Percentiles rank a stretch among this genome's conserved stretches.
phyloP scores from a whole-genome alignment of 2,329 filamentous ascomycete species.

The Raffaelea ambrosiae region DNA sequence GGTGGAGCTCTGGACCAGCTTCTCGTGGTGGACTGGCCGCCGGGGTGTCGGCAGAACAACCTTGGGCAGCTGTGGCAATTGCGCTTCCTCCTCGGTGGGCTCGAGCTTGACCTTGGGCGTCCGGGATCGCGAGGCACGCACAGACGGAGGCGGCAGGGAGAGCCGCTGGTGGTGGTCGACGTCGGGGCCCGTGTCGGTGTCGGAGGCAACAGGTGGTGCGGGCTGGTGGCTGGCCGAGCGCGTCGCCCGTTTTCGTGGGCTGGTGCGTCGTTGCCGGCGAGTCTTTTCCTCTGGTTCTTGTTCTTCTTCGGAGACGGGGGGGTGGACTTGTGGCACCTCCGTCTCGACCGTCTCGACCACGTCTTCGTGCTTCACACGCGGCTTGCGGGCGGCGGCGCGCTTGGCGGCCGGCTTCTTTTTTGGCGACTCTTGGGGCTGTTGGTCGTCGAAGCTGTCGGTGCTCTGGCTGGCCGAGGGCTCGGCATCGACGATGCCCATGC shows the following conservation, averaged over 20 bases:
- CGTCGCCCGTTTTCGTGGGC: conserved; percentile 45
- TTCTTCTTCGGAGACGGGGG: conserved; percentile 11
- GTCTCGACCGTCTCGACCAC: conserved; percentile 44
- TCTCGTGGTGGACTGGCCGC: conserved; percentile 38
- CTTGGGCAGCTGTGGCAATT: no score
- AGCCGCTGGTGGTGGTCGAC: conserved; percentile 42
- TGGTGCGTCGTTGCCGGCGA: conserved; percentile 27
- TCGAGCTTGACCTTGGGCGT: conserved; percentile 49
- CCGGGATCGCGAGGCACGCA: conserved; percentile 42
- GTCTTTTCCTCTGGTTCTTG: conserved; percentile 1
- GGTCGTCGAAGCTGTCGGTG: conserved; percentile 36
- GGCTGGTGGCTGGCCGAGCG: conserved; percentile 47
- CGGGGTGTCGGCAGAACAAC: conserved; percentile 43
- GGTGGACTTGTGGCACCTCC: conserved; percentile 5
- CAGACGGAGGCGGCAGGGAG: conserved; percentile 37
- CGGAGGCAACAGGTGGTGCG: conserved; percentile 27
- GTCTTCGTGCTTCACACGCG: conserved; percentile 28
- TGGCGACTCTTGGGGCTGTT: conserved; percentile 28
- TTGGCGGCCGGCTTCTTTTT: neutral
- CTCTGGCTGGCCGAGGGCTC: conserved; percentile 50
- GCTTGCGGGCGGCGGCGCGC: neutral
- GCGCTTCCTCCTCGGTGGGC: conserved; percentile 38
- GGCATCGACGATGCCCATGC: conserved; percentile 69
- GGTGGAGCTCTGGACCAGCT: conserved; percentile 29
- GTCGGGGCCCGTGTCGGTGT: conserved; percentile 40